Base-by-base conservation (phyloP, 1,139 yeast species). In the Diutina rugosa region DNA sequence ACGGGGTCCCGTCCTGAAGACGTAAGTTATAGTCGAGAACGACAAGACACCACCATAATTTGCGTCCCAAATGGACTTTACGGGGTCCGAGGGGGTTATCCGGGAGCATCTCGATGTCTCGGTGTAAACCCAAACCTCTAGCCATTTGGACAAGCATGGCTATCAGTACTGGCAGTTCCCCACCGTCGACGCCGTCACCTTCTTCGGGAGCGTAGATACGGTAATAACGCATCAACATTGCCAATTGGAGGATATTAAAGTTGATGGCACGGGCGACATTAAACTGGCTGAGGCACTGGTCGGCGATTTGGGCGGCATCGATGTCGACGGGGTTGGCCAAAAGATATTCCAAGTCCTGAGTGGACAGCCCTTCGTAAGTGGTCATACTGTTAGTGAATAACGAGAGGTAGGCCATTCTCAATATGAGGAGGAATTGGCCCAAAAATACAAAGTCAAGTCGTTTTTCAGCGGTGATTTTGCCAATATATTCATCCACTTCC, bases 1-100 rank as follows among this genome's bases (percentile, higher is more conserved):
- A 61, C 0, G 81, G 76, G 55, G 71, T 72, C 0, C 84, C 84
- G 56, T 70, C 67, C 44, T 68, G 69, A 56, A 69, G 64, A 1
- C 55, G 77, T 68, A 57, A 70, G 72, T 59, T 56, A 63, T 67
- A 51, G 60, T 73, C 78, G 41, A 59, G 59, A 28, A 67, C 60
- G 32, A 73, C 68, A 55, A 82, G 65, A 55, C 72, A 72, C 61
- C 74, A 73, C 85, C 86, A 82, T 2, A 81, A 71, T 59, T 80
- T 81, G 61, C 87, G 70, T 65, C 75, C 73, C 26, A 75, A 63
- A 61, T 74, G 72, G 56, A 76, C 71, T 29, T 66, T 58, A 55
- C 65, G 65, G 54, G 67, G 65, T 59, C 71, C 66, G 7, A 57
- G 61, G 56, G 57, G 63, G 58, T 58, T 62, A 38, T 65, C 26